Evolutionary conservation across 352 stramenopile genomes (phyloP).

Genomic region (Phytophthora kernoviae): DNA sequence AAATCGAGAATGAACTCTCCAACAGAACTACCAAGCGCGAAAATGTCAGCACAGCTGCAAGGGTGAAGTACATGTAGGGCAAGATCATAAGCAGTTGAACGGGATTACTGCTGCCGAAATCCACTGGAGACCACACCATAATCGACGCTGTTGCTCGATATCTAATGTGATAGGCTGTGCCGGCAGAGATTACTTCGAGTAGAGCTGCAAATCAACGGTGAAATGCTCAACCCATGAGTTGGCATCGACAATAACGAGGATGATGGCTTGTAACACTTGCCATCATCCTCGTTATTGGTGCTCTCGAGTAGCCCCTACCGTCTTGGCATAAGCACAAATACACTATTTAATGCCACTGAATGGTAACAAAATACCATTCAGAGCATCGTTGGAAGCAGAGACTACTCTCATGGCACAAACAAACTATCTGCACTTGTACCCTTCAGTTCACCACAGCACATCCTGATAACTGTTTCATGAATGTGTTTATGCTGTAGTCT

Average conservation of each 20-base stretch:
- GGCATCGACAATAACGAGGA: constrained; percentile 6
- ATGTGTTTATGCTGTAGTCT: too few species aligned
- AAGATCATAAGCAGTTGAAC: neutral
- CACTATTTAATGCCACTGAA: neutral
- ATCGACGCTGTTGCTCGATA: neutral
- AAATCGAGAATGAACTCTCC: constrained; percentile 11
- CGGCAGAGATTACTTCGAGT: constrained; percentile 5
- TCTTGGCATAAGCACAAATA: neutral
- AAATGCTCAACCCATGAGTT: constrained; percentile 2
- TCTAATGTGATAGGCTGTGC: neutral
- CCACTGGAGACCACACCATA: neutral
- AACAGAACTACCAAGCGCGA: neutral
- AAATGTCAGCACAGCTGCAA: neutral
- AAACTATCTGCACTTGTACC: too few species aligned
- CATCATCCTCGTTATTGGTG: neutral
- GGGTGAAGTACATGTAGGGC: too few species aligned
- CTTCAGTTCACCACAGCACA: too few species aligned
- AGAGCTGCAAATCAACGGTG: constrained; percentile 1
- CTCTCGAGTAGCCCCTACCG: neutral
- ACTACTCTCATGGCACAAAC: too few species aligned
- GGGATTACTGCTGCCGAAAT: constrained; percentile 2
- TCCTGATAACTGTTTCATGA: too few species aligned
- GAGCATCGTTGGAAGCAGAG: too few species aligned
- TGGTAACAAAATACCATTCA: too few species aligned
- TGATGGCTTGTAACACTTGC: constrained; percentile 2